Conservation (phyloP, 2,329 filamentous ascomycete genomes). For the Curvularia verruculosa region DNA sequence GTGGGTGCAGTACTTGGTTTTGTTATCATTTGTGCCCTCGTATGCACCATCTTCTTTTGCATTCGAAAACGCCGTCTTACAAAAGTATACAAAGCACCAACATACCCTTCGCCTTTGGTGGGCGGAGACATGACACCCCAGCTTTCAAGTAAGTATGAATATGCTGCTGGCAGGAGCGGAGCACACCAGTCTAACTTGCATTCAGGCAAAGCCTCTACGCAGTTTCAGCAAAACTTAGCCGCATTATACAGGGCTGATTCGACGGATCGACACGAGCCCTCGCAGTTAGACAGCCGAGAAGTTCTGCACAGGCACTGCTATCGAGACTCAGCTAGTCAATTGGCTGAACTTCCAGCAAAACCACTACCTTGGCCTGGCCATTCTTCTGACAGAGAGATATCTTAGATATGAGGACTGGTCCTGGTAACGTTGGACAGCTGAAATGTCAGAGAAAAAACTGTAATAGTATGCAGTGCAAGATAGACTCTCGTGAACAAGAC, state of each 20-base stretch:
- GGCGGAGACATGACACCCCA: slow-evolving; percentile 35
- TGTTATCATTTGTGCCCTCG: slow-evolving; percentile 16
- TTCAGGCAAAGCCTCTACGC: slow-evolving; percentile 3
- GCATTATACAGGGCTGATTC: slow-evolving; percentile 11
- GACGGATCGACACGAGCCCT: slow-evolving; percentile 10
- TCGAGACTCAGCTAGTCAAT: neutral
- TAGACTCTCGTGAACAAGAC: neutral
- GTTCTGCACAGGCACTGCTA: neutral
- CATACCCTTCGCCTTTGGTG: slow-evolving; percentile 31
- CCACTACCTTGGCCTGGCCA: slow-evolving; percentile 10
- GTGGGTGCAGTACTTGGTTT: slow-evolving; percentile 33
- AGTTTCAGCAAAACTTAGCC: slow-evolving; percentile 3
- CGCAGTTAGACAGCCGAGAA: slow-evolving; percentile 17
- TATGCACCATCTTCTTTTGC: slow-evolving; percentile 18
- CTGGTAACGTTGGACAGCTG: too few relatives aligned
- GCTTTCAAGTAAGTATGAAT: slow-evolving; percentile 3
- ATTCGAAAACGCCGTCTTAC: slow-evolving; percentile 18
- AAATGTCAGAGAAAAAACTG: neutral
- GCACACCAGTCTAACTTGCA: neutral
- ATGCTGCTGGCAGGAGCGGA: neutral
- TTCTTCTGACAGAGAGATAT: neutral
- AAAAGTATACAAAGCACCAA: slow-evolving; percentile 31
- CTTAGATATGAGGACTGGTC: neutral
- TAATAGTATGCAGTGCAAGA: neutral
- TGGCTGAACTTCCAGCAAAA: slow-evolving; percentile 18